phyloP scores from a whole-genome alignment of 78 protist genomes.

The Dictyostelium intermedium region DNA sequence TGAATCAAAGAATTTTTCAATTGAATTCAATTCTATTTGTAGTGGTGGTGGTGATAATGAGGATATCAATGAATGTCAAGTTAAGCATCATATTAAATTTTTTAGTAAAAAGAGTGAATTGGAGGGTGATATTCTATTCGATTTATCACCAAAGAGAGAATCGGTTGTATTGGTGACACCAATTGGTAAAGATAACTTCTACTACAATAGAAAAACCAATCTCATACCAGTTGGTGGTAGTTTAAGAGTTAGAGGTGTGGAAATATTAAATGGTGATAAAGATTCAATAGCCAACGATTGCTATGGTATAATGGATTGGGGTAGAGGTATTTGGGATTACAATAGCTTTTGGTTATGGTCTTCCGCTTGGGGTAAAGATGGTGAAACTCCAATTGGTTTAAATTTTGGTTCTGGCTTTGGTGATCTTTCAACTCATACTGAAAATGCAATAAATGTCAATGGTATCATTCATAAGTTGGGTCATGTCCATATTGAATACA shows the following conservation, averaged over 20 bases:
- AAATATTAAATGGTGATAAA: neutral
- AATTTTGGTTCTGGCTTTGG: slow-evolving; percentile 64
- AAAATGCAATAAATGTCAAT: slow-evolving; percentile 38
- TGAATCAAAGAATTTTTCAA: neutral
- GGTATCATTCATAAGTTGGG: slow-evolving; percentile 52
- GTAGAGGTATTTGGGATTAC: slow-evolving; percentile 67
- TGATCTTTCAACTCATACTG: slow-evolving; percentile 51
- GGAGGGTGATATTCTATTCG: slow-evolving; percentile 24
- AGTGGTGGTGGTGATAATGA: neutral
- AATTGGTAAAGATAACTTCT: slow-evolving; percentile 54
- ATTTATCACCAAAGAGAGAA: slow-evolving; percentile 43
- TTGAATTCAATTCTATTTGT: slow-evolving; percentile 20
- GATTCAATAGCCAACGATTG: neutral
- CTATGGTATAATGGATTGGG: slow-evolving; percentile 66
- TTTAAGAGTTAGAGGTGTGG: slow-evolving; percentile 13
- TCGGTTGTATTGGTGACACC: slow-evolving; percentile 51
- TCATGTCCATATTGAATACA: slow-evolving; percentile 24
- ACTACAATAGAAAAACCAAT: slow-evolving; percentile 57
- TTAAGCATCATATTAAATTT: neutral
- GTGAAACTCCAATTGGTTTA: slow-evolving; percentile 20
- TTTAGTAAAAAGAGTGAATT: slow-evolving; percentile 33
- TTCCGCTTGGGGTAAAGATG: slow-evolving; percentile 34
- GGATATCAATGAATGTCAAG: neutral
- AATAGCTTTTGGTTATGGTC: slow-evolving; percentile 57
- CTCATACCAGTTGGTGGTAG: slow-evolving; percentile 55